Conservation (phyloP, 495 filamentous ascomycete genomes). For the Hypomontagnella submonticulosa region DNA sequence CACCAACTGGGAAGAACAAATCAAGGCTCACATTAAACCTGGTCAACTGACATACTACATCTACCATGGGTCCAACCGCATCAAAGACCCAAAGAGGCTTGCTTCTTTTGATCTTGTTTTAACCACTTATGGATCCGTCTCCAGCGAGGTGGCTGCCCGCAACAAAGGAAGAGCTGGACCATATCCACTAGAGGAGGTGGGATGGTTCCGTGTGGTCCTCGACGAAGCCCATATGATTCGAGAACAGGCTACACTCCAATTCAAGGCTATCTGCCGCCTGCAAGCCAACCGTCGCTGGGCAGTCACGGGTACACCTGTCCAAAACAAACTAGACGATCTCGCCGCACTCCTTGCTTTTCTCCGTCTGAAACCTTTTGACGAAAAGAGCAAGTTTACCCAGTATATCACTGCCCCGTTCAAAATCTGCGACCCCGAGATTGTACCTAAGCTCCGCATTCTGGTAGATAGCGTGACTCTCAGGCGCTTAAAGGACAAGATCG, state of each 20-base stretch:
- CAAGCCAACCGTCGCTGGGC: slow-evolving; percentile 89
- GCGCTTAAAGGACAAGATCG: slow-evolving; percentile 90
- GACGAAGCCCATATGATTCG: slow-evolving; percentile 97
- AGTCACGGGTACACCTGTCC: slow-evolving; percentile 90
- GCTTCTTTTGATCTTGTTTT: slow-evolving; percentile 83
- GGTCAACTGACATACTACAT: slow-evolving; percentile 73
- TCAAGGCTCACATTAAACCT: slow-evolving; percentile 78
- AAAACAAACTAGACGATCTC: slow-evolving; percentile 92
- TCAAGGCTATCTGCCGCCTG: slow-evolving; percentile 84
- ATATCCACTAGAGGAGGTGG: slow-evolving; percentile 78
- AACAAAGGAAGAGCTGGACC: slow-evolving; percentile 65
- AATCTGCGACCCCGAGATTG: slow-evolving; percentile 78
- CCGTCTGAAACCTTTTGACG: slow-evolving; percentile 85
- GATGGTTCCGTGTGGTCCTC: slow-evolving; percentile 95
- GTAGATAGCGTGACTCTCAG: slow-evolving; percentile 92
- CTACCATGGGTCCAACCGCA: slow-evolving; percentile 84
- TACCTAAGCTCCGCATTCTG: slow-evolving; percentile 87
- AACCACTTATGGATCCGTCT: slow-evolving; percentile 90
- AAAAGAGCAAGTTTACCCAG: slow-evolving; percentile 75
- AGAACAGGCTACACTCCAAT: slow-evolving; percentile 80
- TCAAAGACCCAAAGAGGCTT: slow-evolving; percentile 72
- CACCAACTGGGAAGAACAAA: slow-evolving; percentile 91
- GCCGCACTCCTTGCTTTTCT: slow-evolving; percentile 91
- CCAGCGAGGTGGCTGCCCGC: slow-evolving; percentile 75
- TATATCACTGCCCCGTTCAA: slow-evolving; percentile 86